These are phyloP conservation scores for Sanghuangporus sanghuang DNA, from an alignment of 1,284 basidiomycete species.

Conservation along the genomic window DNA sequence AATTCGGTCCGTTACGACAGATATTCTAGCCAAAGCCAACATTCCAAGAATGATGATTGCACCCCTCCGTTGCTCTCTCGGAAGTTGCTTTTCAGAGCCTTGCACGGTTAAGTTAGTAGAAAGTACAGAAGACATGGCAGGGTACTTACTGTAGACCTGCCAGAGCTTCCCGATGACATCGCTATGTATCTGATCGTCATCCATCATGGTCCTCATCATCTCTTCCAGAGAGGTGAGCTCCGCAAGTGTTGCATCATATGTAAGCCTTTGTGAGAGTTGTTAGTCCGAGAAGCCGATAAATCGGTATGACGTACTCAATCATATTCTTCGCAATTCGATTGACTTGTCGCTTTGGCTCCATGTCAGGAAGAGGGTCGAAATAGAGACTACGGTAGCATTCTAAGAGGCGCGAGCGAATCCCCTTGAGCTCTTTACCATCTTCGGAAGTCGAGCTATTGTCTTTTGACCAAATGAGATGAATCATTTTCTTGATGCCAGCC, in stretches of 20 bases:
- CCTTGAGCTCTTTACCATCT: conserved; percentile 85
- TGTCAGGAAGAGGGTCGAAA: conserved; percentile 73
- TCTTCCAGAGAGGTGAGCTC: conserved; percentile 96
- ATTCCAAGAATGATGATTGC: conserved; percentile 95
- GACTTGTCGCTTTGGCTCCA: conserved; percentile 81
- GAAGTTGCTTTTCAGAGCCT: conserved; percentile 73
- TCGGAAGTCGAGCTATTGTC: conserved; percentile 85
- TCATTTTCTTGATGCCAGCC: conserved; percentile 90
- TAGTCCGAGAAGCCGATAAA: conserved; percentile 2
- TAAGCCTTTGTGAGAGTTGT: conserved; percentile 48
- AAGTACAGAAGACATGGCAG: background rate
- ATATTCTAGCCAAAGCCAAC: conserved; percentile 83
- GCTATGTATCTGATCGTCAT: conserved; percentile 71
- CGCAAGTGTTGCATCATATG: conserved; percentile 88
- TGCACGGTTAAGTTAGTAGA: background rate
- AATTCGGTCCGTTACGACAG: conserved; percentile 84
- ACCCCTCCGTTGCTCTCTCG: conserved; percentile 82
- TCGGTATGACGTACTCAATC: conserved; percentile 68
- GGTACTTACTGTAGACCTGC: conserved; percentile 85
- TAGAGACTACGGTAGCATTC: conserved; percentile 90
- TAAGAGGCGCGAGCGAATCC: conserved; percentile 81
- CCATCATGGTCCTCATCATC: conserved; percentile 94
- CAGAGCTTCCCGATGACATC: conserved; percentile 91
- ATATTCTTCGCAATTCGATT: conserved; percentile 97
- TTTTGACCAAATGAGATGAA: conserved; percentile 97